Percentiles rank a stretch among this genome's conserved stretches.
Conservation (phyloP, 768 basidiomycete genomes). For the Suillus clintonianus region DNA sequence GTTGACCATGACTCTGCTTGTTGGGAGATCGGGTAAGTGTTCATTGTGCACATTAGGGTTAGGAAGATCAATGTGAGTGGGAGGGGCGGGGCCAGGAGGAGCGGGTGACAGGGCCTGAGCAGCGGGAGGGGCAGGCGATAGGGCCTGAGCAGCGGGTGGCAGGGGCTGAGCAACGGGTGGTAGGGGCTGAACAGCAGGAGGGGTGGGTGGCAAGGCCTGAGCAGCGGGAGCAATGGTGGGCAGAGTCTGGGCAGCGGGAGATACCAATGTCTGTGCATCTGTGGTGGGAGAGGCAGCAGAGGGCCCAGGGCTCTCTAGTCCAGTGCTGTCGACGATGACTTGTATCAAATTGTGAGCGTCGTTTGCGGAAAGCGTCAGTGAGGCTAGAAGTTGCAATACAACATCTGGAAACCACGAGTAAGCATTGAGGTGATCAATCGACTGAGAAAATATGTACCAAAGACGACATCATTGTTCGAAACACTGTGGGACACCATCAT, state of each 20-base stretch:
- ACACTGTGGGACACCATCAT: too few relatives aligned
- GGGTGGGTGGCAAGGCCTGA: too few relatives aligned
- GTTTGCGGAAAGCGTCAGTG: not conserved
- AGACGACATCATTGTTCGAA: too few relatives aligned
- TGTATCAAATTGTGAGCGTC: not conserved
- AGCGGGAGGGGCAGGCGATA: too few relatives aligned
- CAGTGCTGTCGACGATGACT: not conserved
- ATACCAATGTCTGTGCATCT: not conserved
- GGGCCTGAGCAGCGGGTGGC: not conserved
- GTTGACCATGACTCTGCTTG: not conserved
- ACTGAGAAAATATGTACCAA: too few relatives aligned
- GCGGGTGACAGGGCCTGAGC: not conserved
- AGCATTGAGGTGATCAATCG: not conserved
- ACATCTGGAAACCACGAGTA: not conserved
- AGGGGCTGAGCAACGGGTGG: too few relatives aligned
- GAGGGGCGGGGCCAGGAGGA: too few relatives aligned
- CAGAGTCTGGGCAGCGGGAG: not conserved
- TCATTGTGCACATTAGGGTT: not conserved
- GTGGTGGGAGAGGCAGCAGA: not conserved
- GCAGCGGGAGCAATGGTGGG: too few relatives aligned
- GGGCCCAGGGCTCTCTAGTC: not conserved
- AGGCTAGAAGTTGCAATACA: not conserved
- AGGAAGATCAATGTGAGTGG: too few relatives aligned
- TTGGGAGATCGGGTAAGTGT: not conserved
- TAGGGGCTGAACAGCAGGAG: too few relatives aligned